Evolutionary conservation across 306 rosid genomes (phyloP), one percentile per base, ranked within the genome.

Genomic region (Malus sylvestris): DNA sequence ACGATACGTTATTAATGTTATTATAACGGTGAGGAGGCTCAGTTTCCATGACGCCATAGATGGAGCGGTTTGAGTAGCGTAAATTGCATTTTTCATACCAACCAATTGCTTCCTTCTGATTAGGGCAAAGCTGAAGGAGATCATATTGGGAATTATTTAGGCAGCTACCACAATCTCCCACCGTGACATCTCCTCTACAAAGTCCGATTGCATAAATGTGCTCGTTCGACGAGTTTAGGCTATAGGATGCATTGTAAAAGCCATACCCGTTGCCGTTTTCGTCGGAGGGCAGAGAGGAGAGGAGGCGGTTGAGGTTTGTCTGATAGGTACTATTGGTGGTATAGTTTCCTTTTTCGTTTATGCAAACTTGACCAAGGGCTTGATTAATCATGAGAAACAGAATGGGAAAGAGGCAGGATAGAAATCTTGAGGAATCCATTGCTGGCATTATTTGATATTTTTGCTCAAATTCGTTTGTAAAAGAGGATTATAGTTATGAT

Each of bases 361-460:
- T 16, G 4, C 67, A 62, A 29, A 0, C 55, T 52, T 76, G 86
- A 40, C 84, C 87, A 0, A n/a, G 33, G 67, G 82, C 27, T 33
- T 70, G 83, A 32, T 14, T 16, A 63, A 8, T 20, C 60, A 55
- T 55, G 68, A 66, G 52, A 45, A 80, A 1, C 27, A 71, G 40
- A 35, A 68, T 35, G 35, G 76, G 55, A 49, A 3, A 79, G 11
- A 79, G 71, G 67, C 74, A 52, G 40, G 10, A 57, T 9, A 77
- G 59, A 55, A 58, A 11, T 57, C 57, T 77, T 14, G 80, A 71
- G 74, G 79, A 77, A 61, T 66, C 62, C 79, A 68, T 68, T 16
- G 78, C 65, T 64, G 44, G 64, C 22, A 29, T 53, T 20, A 9
- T 19, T 57, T 22, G 30, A 25, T 58, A 15, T 49, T 49, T 49